Conservation (phyloP, 495 filamentous ascomycete genomes). For the Articulospora tetracladia region DNA sequence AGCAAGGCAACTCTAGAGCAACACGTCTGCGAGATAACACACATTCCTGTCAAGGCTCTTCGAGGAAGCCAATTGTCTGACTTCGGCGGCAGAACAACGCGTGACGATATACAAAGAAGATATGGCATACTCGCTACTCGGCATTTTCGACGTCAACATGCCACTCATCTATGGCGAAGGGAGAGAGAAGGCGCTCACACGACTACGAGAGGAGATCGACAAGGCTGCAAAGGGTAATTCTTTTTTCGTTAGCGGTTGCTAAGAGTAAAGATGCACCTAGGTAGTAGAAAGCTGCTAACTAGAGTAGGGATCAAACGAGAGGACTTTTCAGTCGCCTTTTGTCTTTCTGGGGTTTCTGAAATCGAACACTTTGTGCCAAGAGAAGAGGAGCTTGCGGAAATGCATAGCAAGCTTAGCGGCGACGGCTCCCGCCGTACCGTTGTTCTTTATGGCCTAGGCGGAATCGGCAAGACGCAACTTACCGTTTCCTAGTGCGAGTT, state of each 20-base stretch:
- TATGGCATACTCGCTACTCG: conserved; percentile 2
- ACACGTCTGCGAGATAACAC: conserved; percentile 20
- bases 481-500: conserved; percentile 18
- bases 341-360: conserved; percentile 8
- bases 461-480: conserved; percentile 27
- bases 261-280: not conserved
- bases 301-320: conserved; percentile 15
- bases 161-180: conserved; percentile 1
- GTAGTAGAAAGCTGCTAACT: conserved; percentile 14
- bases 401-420: conserved; percentile 22
- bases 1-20: conserved; percentile 21
- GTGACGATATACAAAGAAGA: conserved; percentile 21
- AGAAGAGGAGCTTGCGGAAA: conserved; percentile 24
- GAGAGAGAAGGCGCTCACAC: not conserved
- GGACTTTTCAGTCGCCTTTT: conserved; percentile 19
- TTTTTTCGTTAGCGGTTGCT: not conserved
- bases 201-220: conserved; percentile 24
- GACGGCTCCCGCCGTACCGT: conserved; percentile 24
- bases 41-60: conserved; percentile 22
- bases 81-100: conserved; percentile 26
- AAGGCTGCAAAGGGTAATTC: conserved; percentile 14
- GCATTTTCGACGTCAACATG: conserved; percentile 3
- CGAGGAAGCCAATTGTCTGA: conserved; percentile 7
- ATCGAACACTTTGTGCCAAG: conserved; percentile 20
- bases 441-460: conserved; percentile 22